These are phyloP conservation scores for Penicillium simplicissimum DNA, from an alignment of 495 filamentous ascomycete genomes.

Conservation along the genomic window DNA sequence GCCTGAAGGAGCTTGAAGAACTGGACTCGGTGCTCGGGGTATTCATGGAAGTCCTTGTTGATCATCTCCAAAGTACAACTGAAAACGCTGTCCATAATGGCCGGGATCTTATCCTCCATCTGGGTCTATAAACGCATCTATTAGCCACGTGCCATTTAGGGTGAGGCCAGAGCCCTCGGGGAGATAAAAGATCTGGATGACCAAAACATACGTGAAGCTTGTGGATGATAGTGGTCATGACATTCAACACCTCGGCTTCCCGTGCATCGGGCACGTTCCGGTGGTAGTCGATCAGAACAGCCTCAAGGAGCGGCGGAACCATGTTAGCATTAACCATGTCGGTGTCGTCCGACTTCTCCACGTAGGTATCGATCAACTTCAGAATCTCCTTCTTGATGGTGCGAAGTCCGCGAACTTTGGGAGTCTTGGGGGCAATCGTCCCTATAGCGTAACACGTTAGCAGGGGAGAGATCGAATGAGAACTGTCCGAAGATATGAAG, in stretches of 20 bases:
- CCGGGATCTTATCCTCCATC: slow-evolving; percentile 97
- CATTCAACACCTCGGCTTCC: slow-evolving; percentile 94
- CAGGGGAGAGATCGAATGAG: not conserved
- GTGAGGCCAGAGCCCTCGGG: not conserved
- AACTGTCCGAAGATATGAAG: too few species aligned
- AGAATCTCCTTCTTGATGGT: slow-evolving; percentile 99
- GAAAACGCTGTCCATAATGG: slow-evolving; percentile 98
- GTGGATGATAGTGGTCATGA: slow-evolving; percentile 95
- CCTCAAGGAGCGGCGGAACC: slow-evolving; percentile 94
- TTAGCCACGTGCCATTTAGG: not conserved
- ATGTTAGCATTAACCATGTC: slow-evolving; percentile 91
- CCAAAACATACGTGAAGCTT: slow-evolving; percentile 82
- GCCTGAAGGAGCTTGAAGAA: slow-evolving; percentile 96
- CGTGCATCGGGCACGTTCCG: slow-evolving; percentile 94
- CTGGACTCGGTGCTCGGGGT: slow-evolving; percentile 95
- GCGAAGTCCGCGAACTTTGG: slow-evolving; percentile 87
- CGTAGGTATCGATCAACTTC: slow-evolving; percentile 96
- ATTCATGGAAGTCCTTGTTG: slow-evolving; percentile 99
- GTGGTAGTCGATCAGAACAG: slow-evolving; percentile 93
- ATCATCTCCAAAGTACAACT: slow-evolving; percentile 99
- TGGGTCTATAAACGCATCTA: slow-evolving; percentile 54
- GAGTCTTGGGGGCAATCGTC: slow-evolving; percentile 94
- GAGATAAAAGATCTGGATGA: not conserved
- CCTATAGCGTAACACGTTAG: slow-evolving; percentile 50
- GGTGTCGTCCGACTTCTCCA: slow-evolving; percentile 94